Evolutionary conservation across 306 rosid genomes (phyloP).

Genomic region (Quercus alba): DNA sequence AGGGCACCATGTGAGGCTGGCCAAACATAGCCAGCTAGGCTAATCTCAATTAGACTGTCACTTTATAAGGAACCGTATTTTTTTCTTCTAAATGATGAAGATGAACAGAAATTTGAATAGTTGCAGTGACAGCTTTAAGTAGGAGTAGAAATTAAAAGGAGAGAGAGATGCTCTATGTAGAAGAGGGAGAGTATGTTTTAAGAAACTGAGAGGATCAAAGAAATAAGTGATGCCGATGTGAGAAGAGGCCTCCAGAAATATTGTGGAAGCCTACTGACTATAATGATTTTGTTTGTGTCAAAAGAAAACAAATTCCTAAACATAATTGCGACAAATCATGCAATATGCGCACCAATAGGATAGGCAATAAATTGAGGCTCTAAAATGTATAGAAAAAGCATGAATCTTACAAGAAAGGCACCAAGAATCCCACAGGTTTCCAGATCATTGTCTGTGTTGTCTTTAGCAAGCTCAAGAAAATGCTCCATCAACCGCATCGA

Average conservation of each 20-base stretch:
- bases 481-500: conserved; percentile 66
- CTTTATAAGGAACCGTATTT: too few species aligned
- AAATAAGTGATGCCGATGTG: not conserved
- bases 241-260: conserved; percentile 3
- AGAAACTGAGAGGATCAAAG: not conserved
- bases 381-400: not conserved
- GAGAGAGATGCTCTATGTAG: not conserved
- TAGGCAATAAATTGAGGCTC: not conserved
- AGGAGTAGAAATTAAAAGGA: not conserved
- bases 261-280: not conserved
- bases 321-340: conserved; percentile 4
- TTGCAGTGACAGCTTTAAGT: not conserved
- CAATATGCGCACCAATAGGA: not conserved
- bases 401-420: conserved; percentile 66
- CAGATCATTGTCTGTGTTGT: conserved; percentile 66
- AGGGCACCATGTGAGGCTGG: too few species aligned
- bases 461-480: conserved; percentile 67
- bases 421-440: conserved; percentile 91
- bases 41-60: too few species aligned
- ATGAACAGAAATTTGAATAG: not conserved
- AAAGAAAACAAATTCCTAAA: not conserved
- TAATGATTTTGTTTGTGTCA: not conserved
- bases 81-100: too few species aligned
- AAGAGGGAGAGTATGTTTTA: not conserved
- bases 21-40: too few species aligned